Percentiles rank a stretch among this genome's conserved stretches.
Conservation (phyloP, 495 filamentous ascomycete genomes). For the Podospora appendiculata region DNA sequence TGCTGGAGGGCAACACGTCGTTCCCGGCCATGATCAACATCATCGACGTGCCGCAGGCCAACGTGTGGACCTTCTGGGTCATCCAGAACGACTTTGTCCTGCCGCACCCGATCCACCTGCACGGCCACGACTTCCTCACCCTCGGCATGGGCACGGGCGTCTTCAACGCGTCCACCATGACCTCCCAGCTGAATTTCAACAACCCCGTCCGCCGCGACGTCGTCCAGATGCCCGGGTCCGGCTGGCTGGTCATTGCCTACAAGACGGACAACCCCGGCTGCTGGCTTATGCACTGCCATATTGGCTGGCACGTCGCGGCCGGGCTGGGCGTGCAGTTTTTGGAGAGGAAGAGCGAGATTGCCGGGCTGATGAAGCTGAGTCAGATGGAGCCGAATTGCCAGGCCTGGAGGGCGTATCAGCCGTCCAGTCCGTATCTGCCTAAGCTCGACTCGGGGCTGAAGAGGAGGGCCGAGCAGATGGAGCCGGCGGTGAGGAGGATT, state of each 20-base stretch:
- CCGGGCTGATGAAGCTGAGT: conserved; percentile 22
- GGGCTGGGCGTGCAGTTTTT: conserved; percentile 42
- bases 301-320: conserved; percentile 43
- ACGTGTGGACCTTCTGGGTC: conserved; percentile 24
- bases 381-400: conserved; percentile 30
- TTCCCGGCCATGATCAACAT: conserved; percentile 24
- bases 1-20: conserved; percentile 21
- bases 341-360: conserved; percentile 32
- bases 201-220: conserved; percentile 30
- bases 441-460: conserved; percentile 13
- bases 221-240: conserved; percentile 31
- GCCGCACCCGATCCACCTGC: conserved; percentile 47
- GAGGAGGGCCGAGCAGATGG: background rate
- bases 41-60: conserved; percentile 18
- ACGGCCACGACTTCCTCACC: conserved; percentile 53
- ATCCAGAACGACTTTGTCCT: conserved; percentile 26
- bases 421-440: conserved; percentile 15
- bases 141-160: conserved; percentile 36
- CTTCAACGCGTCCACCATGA: conserved; percentile 23
- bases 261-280: conserved; percentile 38
- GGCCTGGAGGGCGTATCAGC: conserved; percentile 33
- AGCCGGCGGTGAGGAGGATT: conserved; percentile 2
- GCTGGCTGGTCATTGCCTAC: conserved; percentile 35
- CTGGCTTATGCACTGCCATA: conserved; percentile 42
- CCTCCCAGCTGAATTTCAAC: conserved; percentile 23